Conservation (phyloP, 306 rosid species). For the Vicia faba region DNA sequence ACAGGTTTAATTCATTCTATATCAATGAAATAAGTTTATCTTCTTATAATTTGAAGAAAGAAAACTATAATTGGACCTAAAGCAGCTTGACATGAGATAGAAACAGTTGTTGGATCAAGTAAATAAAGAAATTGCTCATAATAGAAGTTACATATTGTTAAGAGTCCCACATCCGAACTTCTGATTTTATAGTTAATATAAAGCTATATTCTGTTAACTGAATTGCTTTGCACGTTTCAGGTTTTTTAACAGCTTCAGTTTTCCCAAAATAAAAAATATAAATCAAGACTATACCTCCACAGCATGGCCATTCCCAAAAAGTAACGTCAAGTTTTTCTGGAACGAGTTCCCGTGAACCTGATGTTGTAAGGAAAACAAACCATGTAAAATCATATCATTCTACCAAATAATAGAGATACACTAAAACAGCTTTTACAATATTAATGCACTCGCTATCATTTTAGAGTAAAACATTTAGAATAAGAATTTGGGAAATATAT, state of each 20-base stretch:
- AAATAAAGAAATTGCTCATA: conserved; percentile 25
- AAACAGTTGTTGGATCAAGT: conserved; percentile 2
- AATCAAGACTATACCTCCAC: conserved; percentile 60
- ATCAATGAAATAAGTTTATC: not conserved
- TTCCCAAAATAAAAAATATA: not conserved
- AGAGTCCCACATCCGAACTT: not conserved
- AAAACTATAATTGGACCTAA: not conserved
- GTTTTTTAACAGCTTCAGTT: not conserved
- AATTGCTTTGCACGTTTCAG: conserved; percentile 21
- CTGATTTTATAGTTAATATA: conserved; percentile 18
- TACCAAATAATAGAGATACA: not conserved
- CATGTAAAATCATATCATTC: conserved; percentile 22
- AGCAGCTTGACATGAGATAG: not conserved
- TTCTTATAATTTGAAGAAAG: not conserved
- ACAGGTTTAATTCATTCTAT: not conserved
- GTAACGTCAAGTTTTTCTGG: conserved; percentile 69
- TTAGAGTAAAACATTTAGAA: not conserved
- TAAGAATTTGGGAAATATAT: conserved; percentile 22
- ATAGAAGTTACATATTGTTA: not conserved
- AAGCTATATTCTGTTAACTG: conserved; percentile 28
- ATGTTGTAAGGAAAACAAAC: conserved; percentile 37
- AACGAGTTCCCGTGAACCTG: conserved; percentile 96
- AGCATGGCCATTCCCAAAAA: conserved; percentile 75
- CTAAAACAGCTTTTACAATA: conserved; percentile 1
- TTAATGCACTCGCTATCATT: conserved; percentile 2